These are phyloP conservation scores for Cryptosporidium parvum DNA, from an alignment of 169 alveolate genomes.

Conservation along the genomic window DNA sequence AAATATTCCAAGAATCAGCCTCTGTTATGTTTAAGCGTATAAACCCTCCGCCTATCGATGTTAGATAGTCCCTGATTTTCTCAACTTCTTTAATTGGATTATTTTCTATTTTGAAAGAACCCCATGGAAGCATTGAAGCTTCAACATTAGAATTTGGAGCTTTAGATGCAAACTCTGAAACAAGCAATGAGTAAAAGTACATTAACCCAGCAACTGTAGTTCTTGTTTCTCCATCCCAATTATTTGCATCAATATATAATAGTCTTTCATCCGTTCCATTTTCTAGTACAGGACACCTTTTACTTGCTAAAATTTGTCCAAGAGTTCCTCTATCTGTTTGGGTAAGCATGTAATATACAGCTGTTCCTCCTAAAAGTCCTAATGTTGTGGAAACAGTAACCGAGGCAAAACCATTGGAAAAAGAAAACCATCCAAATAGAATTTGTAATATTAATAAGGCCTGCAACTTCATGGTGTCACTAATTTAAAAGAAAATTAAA, in stretches of 20 bases:
- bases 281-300: constrained; percentile 61
- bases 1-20: constrained; percentile 58
- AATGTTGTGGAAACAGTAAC: constrained; percentile 36
- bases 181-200: constrained; percentile 29
- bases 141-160: not conserved
- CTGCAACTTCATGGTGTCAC: not conserved
- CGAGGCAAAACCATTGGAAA: constrained; percentile 42
- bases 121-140: constrained; percentile 20
- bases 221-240: constrained; percentile 72
- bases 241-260: constrained; percentile 27
- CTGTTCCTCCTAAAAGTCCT: constrained; percentile 58
- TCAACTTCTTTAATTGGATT: constrained; percentile 33
- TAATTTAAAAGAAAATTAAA: not conserved
- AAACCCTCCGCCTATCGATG: constrained; percentile 39
- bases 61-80: constrained; percentile 37
- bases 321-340: constrained; percentile 68
- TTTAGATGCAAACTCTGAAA: constrained; percentile 4
- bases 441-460: not conserved
- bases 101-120: constrained; percentile 1
- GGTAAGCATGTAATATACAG: constrained; percentile 66
- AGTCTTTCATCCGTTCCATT: constrained; percentile 56
- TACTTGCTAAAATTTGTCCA: constrained; percentile 61
- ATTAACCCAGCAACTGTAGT: constrained; percentile 52
- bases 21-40: constrained; percentile 35
- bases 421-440: not conserved